These are phyloP conservation scores for Cerrena zonata DNA, from an alignment of 1,284 basidiomycete genomes.

Conservation along the genomic window DNA sequence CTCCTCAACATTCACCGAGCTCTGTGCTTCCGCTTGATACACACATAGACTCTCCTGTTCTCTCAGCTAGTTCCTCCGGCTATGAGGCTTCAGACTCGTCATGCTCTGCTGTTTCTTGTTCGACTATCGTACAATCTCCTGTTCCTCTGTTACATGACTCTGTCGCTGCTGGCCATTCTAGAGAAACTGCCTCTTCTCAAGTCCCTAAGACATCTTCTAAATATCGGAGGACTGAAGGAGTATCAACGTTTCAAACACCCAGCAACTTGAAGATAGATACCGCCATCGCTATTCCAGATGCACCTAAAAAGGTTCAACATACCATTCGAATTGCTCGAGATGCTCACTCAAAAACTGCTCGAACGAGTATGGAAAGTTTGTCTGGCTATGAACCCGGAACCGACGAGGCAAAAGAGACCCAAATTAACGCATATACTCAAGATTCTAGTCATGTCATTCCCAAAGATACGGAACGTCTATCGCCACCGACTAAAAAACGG, in stretches of 20 bases:
- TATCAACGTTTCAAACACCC: not conserved
- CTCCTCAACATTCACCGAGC: not conserved
- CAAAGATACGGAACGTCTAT: not conserved
- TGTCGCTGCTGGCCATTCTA: not conserved
- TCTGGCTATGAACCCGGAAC: too few relatives aligned
- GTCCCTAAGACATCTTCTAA: not conserved
- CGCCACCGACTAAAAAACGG: not conserved
- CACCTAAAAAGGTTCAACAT: constrained; percentile 11
- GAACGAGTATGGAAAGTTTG: too few relatives aligned
- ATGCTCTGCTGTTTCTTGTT: not conserved
- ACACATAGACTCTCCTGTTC: too few relatives aligned
- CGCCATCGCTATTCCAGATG: constrained; percentile 6
- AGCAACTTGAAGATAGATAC: not conserved
- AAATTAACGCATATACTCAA: constrained; percentile 2
- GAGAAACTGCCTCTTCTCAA: not conserved
- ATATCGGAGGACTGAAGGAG: not conserved
- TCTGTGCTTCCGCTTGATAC: too few relatives aligned
- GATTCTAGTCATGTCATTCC: not conserved
- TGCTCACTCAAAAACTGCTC: too few relatives aligned
- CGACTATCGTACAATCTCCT: too few relatives aligned
- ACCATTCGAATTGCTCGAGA: constrained; percentile 4
- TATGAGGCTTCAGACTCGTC: not conserved
- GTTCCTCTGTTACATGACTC: not conserved
- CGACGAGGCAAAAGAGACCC: too few relatives aligned
- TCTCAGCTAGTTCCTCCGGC: not conserved